These are phyloP conservation scores for Hypoxylon sp. DNA, from an alignment of 2,329 filamentous ascomycete species.

Conservation along the genomic window DNA sequence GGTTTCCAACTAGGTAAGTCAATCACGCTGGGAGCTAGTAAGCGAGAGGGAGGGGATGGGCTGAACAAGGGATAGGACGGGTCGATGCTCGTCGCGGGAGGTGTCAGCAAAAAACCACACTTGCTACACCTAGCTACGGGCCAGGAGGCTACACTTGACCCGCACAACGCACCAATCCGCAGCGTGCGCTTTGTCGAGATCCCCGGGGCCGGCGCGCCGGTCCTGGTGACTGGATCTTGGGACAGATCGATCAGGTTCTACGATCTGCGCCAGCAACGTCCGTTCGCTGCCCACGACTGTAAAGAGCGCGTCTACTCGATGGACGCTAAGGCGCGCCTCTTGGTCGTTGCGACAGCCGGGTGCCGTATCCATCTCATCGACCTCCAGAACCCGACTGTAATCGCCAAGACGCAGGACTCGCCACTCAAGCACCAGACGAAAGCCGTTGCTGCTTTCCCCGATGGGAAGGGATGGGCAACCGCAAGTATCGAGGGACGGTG, in stretches of 20 bases:
- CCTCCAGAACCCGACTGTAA: slow-evolving; percentile 47
- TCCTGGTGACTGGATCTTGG: slow-evolving; percentile 63
- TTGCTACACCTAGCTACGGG: slow-evolving; percentile 52
- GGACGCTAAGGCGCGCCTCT: slow-evolving; percentile 51
- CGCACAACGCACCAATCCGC: slow-evolving; percentile 54
- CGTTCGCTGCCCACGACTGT: slow-evolving; percentile 61
- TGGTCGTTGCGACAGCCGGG: slow-evolving; percentile 55
- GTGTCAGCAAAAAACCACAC: slow-evolving; percentile 54
- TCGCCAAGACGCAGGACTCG: slow-evolving; percentile 43
- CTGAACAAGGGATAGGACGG: slow-evolving; percentile 53
- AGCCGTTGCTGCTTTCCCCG: slow-evolving; percentile 48
- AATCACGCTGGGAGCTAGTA: background rate
- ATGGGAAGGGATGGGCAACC: slow-evolving; percentile 52
- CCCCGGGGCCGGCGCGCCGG: slow-evolving; percentile 42
- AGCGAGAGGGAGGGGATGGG: background rate
- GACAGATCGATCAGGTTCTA: slow-evolving; percentile 71
- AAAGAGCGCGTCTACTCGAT: slow-evolving; percentile 64
- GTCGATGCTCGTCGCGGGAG: slow-evolving; percentile 52
- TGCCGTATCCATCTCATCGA: slow-evolving; percentile 53
- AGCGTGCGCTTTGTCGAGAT: slow-evolving; percentile 54
- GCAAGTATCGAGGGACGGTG: slow-evolving; percentile 54
- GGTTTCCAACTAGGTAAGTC: slow-evolving; percentile 45
- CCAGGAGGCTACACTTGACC: slow-evolving; percentile 48
- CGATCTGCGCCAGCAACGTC: slow-evolving; percentile 65
- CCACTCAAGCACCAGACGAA: slow-evolving; percentile 52